Evolutionary conservation across 1,139 yeast genomes (phyloP), one percentile per base, ranked within the genome.

Genomic region (Suhomyces taliae): DNA sequence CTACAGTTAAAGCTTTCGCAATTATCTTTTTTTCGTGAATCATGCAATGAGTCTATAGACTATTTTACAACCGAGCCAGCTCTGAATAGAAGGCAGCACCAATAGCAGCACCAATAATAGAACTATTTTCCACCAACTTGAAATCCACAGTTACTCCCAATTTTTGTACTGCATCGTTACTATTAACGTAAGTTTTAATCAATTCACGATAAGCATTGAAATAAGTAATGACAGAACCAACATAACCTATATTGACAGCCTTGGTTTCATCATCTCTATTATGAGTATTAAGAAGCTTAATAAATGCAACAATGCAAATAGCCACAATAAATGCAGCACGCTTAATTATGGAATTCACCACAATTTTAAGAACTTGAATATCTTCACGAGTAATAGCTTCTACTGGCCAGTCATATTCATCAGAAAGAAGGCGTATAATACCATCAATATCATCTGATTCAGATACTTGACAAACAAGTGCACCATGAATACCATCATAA

Each of bases 91-190:
- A 72, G 14, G 79, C 79, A 38, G 79, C 79, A 10, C 78, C 79
- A 44, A 75, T 74, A 27, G 80, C 79, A 40, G 79, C 76, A 6
- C 80, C 80, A 34, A 74, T 69, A 34, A 75, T 65, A 14, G 79
- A 73, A 56, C 79, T 74, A 52, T 75, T 62, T 34, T 70, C 73
- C 44, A 75, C 66, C 46, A 66, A 61, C 56, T 66, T 67, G 49
- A 75, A 70, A 43, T 70, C 74, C 35, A 75, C 70, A 12, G 57
- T 54, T 29, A 71, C 54, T 9, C 66, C 65, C 58, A 66, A 52
- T 5, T 54, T 53, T 43, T 53, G 50, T n/a, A 70, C 60, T 27
- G 59, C 65, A 8, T 61, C 62, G 51, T 66, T 60, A 7, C 54
- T 59, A 50, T 73, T 72, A 35, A 74, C 65, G 47, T 51, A 65